Conservation (phyloP, 352 stramenopile species). For the Phytophthora kernoviae region DNA sequence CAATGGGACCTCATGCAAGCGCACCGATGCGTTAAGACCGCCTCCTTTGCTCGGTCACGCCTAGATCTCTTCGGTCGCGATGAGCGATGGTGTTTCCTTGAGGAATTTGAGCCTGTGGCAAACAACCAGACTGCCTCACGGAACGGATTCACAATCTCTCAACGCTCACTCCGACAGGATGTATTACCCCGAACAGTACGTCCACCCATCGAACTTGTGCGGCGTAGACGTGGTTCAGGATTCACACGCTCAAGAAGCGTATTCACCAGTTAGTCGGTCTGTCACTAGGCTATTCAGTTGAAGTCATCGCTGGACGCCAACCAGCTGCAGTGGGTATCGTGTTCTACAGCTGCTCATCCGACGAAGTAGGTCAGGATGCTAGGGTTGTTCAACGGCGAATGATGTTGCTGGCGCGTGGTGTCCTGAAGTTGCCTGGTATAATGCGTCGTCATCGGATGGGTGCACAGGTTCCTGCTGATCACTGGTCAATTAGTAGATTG, state of each 20-base stretch:
- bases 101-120: conserved; percentile 12
- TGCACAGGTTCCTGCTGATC: conserved; percentile 16
- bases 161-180: conserved; percentile 31
- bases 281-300: conserved; percentile 18
- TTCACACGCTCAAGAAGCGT: conserved; percentile 17
- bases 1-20: neutral
- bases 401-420: conserved; percentile 10
- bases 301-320: conserved; percentile 11
- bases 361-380: neutral
- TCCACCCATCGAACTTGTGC: conserved; percentile 23
- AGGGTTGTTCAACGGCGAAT: conserved; percentile 11
- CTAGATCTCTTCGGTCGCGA: conserved; percentile 29
- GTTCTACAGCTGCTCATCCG: conserved; percentile 18
- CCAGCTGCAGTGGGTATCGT: conserved; percentile 18
- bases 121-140: neutral
- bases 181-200: conserved; percentile 22
- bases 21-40: conserved; percentile 34
- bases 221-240: conserved; percentile 4
- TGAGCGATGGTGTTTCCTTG: conserved; percentile 38
- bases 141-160: conserved; percentile 27
- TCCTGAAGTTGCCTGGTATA: conserved; percentile 24
- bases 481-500: conserved; percentile 5
- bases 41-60: conserved; percentile 30
- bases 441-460: conserved; percentile 16
- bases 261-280: conserved; percentile 16